phyloP scores from a whole-genome alignment of 2,329 filamentous ascomycete genomes.

The Phoma sp. region DNA sequence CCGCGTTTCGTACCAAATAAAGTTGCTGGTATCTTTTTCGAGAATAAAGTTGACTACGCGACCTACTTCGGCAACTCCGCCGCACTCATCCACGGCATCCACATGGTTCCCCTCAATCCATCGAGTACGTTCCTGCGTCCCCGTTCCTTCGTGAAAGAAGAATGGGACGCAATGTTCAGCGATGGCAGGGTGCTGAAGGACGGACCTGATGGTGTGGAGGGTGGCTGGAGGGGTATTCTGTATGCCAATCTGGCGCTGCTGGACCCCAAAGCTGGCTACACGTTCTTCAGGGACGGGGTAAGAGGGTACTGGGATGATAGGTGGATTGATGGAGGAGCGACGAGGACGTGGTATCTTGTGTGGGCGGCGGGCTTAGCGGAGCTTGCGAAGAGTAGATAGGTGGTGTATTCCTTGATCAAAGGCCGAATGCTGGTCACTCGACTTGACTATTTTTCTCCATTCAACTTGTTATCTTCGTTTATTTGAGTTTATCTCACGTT shows the following conservation, averaged over 20 bases:
- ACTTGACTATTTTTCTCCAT: too few relatives aligned
- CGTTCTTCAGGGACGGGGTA: conserved; percentile 72
- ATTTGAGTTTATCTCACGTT: too few relatives aligned
- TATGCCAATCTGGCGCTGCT: conserved; percentile 83
- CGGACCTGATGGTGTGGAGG: conserved; percentile 40
- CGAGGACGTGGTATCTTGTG: conserved; percentile 43
- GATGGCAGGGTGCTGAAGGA: conserved; percentile 62
- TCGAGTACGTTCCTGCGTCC: conserved; percentile 72
- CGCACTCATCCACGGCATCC: conserved; percentile 78
- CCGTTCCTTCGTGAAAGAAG: conserved; percentile 75
- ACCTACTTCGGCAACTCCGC: conserved; percentile 74
- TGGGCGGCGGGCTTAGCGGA: conserved; percentile 39
- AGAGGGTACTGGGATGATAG: conserved; percentile 65
- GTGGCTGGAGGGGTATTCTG: conserved; percentile 86
- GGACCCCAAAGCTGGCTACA: conserved; percentile 72
- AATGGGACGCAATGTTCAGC: conserved; percentile 72
- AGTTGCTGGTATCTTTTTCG: conserved; percentile 74
- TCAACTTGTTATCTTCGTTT: too few relatives aligned
- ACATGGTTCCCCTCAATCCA: conserved; percentile 81
- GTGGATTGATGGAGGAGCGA: conserved; percentile 81
- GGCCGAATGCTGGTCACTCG: too few relatives aligned
- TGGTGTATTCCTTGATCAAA: too few relatives aligned
- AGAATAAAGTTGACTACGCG: conserved; percentile 93
- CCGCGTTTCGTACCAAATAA: conserved; percentile 82
- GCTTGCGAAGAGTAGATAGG: conserved; percentile 18